Base-by-base conservation (phyloP, 2,329 filamentous ascomycete species). In the Sclerotinia borealis region DNA sequence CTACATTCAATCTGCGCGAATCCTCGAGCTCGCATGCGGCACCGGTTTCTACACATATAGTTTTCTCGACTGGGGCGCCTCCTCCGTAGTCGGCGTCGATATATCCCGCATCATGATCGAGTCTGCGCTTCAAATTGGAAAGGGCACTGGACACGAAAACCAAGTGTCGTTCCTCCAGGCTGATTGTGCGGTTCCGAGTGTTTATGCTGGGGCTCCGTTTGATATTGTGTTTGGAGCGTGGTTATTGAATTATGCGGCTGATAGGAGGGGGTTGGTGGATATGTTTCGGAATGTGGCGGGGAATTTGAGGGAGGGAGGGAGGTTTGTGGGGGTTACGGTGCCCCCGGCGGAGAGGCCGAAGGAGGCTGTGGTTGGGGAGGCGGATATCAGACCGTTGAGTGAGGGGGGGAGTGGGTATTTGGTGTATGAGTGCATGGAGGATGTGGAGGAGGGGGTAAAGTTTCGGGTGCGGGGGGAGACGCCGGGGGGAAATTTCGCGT, bases 11-110 rank as follows among this genome's bases (percentile, higher is more conserved):
- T 43, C 61, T 3, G 68, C 69, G 31, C 67, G 71, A 25, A 69
- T 77, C 17, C 73, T 77, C 43, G 76, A 78, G 54, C 73, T 77
- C 13, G 76, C 75, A 22, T 77, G 76, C 65, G 75, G 76, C 15
- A 72, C 74, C 1, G 76, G 75, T 19, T 75, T 71, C 64, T 77
- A 75, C 63, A 74, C 74, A 17, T 70, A 71, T 50, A 68, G 68
- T 47, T 68, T 76, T 37, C 66, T 75, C 9, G 64, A 69, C 61
- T 76, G 75, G 75, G 76, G 75, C 34, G 75, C 75, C 2, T 64
- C 63, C 19, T 69, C 66, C 10, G 72, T 77, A 11, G 65, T 76
- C 11, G 75, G 74, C 8, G 70, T 77, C n/a, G 76, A 77, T 64
- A 71, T 76, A 36, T 76, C 74, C 6, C 50, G 65, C 15, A 68